A percentile compares a stretch with the other conserved stretches of the same genome.
Conservation (phyloP, 148 eudicot species). For the Chenopodium suecicum region DNA sequence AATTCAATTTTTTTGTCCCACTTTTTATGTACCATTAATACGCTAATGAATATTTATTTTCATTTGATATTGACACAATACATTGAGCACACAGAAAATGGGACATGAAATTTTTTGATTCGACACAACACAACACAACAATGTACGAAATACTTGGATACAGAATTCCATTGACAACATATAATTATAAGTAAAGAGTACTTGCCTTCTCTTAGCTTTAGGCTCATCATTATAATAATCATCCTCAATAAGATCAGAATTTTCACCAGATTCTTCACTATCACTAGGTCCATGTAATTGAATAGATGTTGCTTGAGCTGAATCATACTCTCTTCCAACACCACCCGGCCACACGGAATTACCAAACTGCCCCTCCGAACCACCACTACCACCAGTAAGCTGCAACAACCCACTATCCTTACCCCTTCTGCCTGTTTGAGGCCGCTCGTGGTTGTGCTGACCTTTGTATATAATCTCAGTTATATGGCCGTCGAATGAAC, state of each 20-base stretch:
- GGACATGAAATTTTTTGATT: too few relatives aligned
- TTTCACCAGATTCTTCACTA: conserved; percentile 42
- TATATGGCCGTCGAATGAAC: conserved; percentile 63
- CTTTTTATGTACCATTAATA: neutral
- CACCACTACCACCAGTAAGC: conserved; percentile 24
- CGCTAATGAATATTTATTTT: too few relatives aligned
- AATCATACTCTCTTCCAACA: conserved; percentile 29
- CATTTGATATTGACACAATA: too few relatives aligned
- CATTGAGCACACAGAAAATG: too few relatives aligned
- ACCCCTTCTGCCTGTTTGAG: conserved; percentile 37
- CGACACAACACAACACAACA: too few relatives aligned
- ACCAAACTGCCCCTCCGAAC: conserved; percentile 14
- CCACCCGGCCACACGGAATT: conserved; percentile 10
- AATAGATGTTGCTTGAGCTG: conserved; percentile 37
- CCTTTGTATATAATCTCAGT: conserved; percentile 84
- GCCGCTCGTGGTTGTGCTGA: conserved; percentile 69
- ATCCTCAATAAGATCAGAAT: conserved; percentile 24
- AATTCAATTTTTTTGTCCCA: too few relatives aligned
- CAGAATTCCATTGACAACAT: too few relatives aligned
- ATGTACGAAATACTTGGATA: too few relatives aligned
- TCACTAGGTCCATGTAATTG: conserved; percentile 42
- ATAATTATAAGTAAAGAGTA: neutral
- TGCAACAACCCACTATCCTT: conserved; percentile 1
- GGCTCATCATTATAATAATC: conserved; percentile 46
- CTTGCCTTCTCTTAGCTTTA: conserved; percentile 63